These are phyloP conservation scores for Tulasnella sp. DNA, from an alignment of 768 basidiomycete species.

Conservation along the genomic window DNA sequence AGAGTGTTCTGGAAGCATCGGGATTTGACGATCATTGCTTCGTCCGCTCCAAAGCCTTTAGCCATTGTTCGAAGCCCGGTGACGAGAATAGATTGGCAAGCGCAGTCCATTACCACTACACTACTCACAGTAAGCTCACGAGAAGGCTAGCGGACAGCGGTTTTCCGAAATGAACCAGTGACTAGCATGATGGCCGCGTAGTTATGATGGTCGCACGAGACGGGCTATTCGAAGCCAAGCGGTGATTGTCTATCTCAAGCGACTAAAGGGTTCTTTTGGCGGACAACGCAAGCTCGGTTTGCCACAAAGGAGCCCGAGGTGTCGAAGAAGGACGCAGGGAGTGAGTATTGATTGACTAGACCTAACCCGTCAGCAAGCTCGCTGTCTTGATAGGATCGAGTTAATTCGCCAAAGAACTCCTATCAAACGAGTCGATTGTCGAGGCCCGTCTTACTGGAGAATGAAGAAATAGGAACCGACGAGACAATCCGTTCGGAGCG, in stretches of 20 bases:
- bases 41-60: background rate
- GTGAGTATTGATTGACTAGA: background rate
- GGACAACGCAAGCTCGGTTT: background rate
- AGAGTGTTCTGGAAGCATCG: background rate
- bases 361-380: background rate
- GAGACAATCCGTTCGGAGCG: background rate
- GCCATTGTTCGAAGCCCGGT: background rate
- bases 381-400: conserved; percentile 1
- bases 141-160: background rate
- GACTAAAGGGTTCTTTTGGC: background rate
- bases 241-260: background rate
- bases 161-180: background rate
- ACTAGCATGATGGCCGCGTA: background rate
- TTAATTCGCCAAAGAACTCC: background rate
- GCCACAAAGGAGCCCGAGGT: background rate
- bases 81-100: background rate
- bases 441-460: background rate
- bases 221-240: background rate
- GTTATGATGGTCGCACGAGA: background rate
- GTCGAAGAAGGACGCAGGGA: background rate
- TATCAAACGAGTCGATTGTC: background rate
- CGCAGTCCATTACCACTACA: background rate
- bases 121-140: no score
- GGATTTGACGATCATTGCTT: background rate
- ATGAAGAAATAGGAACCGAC: background rate